phyloP scores from a whole-genome alignment of 1,284 basidiomycete genomes.

The Peniophora sp. region DNA sequence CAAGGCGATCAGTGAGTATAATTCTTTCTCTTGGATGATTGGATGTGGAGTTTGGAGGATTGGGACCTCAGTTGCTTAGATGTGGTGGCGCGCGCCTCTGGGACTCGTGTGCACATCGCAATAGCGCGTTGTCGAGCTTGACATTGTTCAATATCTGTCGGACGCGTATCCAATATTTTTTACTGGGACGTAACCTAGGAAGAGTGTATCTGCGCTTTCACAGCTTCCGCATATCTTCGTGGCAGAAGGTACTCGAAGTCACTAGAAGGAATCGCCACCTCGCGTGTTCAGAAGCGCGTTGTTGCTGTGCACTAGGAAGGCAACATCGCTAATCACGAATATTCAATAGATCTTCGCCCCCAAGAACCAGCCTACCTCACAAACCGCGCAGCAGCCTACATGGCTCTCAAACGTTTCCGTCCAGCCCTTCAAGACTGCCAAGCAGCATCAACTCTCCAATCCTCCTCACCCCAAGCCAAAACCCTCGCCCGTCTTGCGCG shows the following conservation, averaged over 20 bases:
- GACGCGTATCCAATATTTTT: too few relatives aligned
- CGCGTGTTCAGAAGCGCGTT: neutral
- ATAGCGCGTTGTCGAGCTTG: too few relatives aligned
- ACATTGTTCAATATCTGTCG: too few relatives aligned
- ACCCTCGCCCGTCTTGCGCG: constrained; percentile 73
- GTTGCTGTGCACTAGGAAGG: too few relatives aligned
- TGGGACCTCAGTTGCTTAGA: too few relatives aligned
- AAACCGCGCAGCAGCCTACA: constrained; percentile 83
- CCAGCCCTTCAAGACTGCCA: constrained; percentile 76
- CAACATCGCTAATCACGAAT: too few relatives aligned
- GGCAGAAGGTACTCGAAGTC: constrained; percentile 1
- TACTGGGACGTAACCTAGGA: too few relatives aligned
- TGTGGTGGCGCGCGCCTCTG: too few relatives aligned
- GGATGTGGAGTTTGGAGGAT: too few relatives aligned
- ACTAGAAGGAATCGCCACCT: neutral
- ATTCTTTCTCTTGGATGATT: too few relatives aligned
- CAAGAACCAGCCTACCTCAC: constrained; percentile 72
- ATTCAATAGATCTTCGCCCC: constrained; percentile 47
- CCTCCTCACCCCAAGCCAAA: constrained; percentile 42
- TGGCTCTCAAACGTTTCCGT: constrained; percentile 72
- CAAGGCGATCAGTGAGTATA: constrained; percentile 52
- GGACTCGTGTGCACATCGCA: too few relatives aligned
- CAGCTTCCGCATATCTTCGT: neutral
- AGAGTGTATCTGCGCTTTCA: neutral
- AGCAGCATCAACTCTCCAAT: constrained; percentile 60